A percentile compares a stretch with the other conserved stretches of the same genome.
Conservation (phyloP, 2,329 filamentous ascomycete species). For the Zelopaecilomyces penicillatus region DNA sequence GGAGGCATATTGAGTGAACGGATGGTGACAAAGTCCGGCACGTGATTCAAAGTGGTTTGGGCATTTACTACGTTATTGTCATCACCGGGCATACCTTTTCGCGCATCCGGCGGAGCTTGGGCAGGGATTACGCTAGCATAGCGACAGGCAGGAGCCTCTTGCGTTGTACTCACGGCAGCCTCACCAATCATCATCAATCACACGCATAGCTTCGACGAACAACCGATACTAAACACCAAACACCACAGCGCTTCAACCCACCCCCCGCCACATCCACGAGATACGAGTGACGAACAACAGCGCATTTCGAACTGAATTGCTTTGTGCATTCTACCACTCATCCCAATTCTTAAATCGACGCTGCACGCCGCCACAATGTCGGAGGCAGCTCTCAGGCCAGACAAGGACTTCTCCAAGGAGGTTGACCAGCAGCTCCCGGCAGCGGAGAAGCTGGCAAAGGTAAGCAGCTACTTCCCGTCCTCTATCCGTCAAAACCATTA, state of each 20-base stretch:
- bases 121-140: constrained; percentile 5
- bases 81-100: too few species aligned
- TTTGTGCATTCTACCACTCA: not conserved
- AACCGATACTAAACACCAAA: constrained; percentile 16
- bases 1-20: too few species aligned
- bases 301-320: too few species aligned
- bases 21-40: too few species aligned
- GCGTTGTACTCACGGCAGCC: constrained; percentile 21
- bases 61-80: too few species aligned
- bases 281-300: not conserved
- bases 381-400: constrained; percentile 76
- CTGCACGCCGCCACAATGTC: constrained; percentile 51
- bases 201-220: constrained; percentile 12
- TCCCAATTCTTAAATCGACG: not conserved
- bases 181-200: constrained; percentile 13
- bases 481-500: not conserved
- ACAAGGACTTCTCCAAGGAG: constrained; percentile 98
- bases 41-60: too few species aligned
- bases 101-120: not conserved
- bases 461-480: constrained; percentile 36
- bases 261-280: not conserved
- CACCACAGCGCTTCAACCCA: constrained; percentile 15
- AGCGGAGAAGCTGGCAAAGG: constrained; percentile 82
- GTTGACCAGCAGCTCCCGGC: constrained; percentile 86
- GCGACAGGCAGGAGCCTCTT: constrained; percentile 29